phyloP scores from a whole-genome alignment of 192 early-diverging fungal species.

The Backusella psychrophila region DNA sequence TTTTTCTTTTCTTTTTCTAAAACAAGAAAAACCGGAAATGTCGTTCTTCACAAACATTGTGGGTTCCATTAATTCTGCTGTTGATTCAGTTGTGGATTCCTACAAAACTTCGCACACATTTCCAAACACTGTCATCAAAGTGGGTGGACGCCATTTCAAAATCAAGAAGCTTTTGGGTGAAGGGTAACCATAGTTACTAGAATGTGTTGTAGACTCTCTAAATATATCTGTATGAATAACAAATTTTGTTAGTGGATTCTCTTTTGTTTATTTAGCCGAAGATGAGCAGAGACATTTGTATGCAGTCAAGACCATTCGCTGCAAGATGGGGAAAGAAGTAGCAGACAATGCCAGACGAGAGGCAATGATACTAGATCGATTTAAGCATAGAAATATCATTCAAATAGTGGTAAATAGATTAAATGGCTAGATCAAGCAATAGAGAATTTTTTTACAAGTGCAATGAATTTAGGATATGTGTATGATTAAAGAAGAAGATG shows the following conservation, averaged over 20 bases:
- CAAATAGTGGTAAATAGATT: conserved; percentile 45
- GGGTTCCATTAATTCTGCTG: conserved; percentile 3
- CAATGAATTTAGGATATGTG: conserved; percentile 45
- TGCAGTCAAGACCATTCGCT: conserved; percentile 67
- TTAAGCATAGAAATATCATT: conserved; percentile 64
- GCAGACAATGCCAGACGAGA: conserved; percentile 63
- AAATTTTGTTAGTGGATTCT: conserved; percentile 54
- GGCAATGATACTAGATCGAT: conserved; percentile 55
- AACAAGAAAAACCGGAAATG: neutral
- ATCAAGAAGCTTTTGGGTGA: conserved; percentile 60
- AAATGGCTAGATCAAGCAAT: neutral
- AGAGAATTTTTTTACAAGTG: neutral
- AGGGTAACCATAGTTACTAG: conserved; percentile 38
- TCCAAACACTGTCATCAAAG: conserved; percentile 42
- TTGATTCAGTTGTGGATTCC: conserved; percentile 15
- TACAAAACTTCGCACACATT: conserved; percentile 2
- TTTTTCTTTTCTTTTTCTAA: neutral
- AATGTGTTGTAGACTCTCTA: neutral
- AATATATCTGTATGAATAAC: neutral
- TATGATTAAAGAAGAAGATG: conserved; percentile 47
- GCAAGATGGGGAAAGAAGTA: conserved; percentile 54
- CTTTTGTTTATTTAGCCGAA: conserved; percentile 59
- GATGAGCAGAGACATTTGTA: conserved; percentile 43
- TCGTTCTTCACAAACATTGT: conserved; percentile 9
- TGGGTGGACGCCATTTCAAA: conserved; percentile 54